Conservation (phyloP, 805 yeast genomes). For the Starmerella etchellsii region DNA sequence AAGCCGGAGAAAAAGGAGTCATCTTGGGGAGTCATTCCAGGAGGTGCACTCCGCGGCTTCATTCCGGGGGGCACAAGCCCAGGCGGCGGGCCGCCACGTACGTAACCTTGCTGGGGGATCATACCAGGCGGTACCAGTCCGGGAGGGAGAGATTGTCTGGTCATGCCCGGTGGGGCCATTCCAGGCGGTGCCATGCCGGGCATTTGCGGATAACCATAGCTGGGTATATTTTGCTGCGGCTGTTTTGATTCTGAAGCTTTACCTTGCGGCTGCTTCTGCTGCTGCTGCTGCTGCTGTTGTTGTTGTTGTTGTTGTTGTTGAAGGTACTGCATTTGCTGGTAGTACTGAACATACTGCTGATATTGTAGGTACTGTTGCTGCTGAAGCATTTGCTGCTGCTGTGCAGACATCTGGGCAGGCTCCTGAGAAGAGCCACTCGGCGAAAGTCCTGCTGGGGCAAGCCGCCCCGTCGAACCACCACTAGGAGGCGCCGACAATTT, state of each 20-base stretch:
- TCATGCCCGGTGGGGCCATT: background rate
- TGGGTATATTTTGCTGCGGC: background rate
- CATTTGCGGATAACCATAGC: background rate
- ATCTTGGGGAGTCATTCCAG: slow-evolving; percentile 1
- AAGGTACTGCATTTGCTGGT: background rate
- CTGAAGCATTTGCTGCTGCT: background rate
- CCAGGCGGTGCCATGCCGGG: background rate
- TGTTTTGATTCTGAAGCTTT: background rate
- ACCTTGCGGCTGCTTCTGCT: background rate
- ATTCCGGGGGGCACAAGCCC: slow-evolving; percentile 1
- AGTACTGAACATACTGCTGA: background rate
- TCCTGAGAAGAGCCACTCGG: too few species aligned
- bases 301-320: background rate
- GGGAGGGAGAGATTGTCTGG: background rate
- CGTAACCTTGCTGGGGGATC: too few species aligned
- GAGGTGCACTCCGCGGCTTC: background rate
- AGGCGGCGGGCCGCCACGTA: background rate
- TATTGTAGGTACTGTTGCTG: background rate
- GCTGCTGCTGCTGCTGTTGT: background rate
- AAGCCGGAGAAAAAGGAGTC: slow-evolving; percentile 1
- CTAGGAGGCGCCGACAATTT: too few species aligned
- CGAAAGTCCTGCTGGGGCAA: too few species aligned
- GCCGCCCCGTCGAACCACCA: too few species aligned
- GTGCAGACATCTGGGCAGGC: background rate
- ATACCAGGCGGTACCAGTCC: background rate